These are phyloP conservation scores for Ramularia endophylla DNA, from an alignment of 2,329 filamentous ascomycete species.

Conservation along the genomic window DNA sequence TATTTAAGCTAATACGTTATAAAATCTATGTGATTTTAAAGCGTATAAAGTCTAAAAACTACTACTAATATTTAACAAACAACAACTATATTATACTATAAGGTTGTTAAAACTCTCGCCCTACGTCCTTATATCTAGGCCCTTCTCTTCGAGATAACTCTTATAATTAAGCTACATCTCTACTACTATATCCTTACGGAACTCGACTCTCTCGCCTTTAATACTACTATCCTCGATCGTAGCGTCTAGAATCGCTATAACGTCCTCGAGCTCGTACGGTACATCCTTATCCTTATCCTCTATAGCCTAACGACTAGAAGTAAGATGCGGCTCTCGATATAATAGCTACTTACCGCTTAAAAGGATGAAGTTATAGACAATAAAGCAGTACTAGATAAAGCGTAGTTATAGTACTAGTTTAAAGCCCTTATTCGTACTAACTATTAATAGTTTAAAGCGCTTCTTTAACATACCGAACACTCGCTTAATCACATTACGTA, in stretches of 20 bases:
- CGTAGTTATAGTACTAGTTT: background rate
- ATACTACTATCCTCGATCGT: background rate
- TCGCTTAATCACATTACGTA: slow-evolving; percentile 3
- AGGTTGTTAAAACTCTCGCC: too few species aligned
- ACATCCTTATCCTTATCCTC: background rate
- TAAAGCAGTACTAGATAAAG: background rate
- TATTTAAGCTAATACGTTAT: too few species aligned
- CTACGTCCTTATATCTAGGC: background rate
- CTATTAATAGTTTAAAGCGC: background rate
- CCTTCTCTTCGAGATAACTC: background rate
- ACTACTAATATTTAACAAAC: too few species aligned
- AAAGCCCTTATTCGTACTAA: background rate
- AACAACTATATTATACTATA: too few species aligned
- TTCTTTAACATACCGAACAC: background rate
- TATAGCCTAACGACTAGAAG: background rate
- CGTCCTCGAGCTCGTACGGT: background rate
- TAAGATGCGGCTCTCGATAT: background rate
- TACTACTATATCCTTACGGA: background rate
- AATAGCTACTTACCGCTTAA: background rate
- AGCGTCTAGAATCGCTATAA: background rate
- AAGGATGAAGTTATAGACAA: background rate
- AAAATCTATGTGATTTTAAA: too few species aligned
- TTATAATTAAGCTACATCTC: background rate
- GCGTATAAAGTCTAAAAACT: too few species aligned
- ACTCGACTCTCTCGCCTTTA: background rate